Conservation (phyloP, 139 green algal species). For the Edaphochlamys debaryana region DNA sequence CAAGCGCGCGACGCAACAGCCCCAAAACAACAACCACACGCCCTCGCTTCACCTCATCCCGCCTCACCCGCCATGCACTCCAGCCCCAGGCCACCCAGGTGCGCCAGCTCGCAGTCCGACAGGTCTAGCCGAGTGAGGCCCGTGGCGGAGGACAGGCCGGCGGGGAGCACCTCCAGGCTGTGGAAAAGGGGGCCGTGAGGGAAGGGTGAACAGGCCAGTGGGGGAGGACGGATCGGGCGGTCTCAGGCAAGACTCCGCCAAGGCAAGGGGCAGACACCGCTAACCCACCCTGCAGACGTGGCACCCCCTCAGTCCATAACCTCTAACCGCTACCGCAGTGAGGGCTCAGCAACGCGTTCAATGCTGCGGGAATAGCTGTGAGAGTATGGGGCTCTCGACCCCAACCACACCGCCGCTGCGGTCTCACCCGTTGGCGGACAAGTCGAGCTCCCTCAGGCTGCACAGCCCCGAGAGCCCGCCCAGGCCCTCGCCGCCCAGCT, state of each 20-base stretch:
- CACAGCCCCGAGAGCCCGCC: neutral
- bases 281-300: too few species aligned
- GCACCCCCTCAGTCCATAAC: too few species aligned
- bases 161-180: slow-evolving; percentile 4
- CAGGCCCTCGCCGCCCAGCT: slow-evolving; percentile 14
- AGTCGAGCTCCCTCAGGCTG: neutral
- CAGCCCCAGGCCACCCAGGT: neutral
- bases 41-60: too few species aligned
- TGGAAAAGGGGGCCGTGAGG: neutral
- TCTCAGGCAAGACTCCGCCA: too few species aligned
- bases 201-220: neutral
- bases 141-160: neutral
- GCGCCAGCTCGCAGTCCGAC: slow-evolving; percentile 19
- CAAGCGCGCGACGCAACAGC: too few species aligned
- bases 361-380: too few species aligned
- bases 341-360: too few species aligned
- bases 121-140: neutral
- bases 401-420: too few species aligned
- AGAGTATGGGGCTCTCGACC: neutral
- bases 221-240: too few species aligned
- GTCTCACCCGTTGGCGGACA: neutral
- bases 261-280: too few species aligned
- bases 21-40: too few species aligned
- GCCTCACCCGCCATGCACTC: neutral
- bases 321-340: too few species aligned